These are phyloP conservation scores for Tetradesmus lagerheimii DNA, from an alignment of 139 green algal species.

Conservation along the genomic window DNA sequence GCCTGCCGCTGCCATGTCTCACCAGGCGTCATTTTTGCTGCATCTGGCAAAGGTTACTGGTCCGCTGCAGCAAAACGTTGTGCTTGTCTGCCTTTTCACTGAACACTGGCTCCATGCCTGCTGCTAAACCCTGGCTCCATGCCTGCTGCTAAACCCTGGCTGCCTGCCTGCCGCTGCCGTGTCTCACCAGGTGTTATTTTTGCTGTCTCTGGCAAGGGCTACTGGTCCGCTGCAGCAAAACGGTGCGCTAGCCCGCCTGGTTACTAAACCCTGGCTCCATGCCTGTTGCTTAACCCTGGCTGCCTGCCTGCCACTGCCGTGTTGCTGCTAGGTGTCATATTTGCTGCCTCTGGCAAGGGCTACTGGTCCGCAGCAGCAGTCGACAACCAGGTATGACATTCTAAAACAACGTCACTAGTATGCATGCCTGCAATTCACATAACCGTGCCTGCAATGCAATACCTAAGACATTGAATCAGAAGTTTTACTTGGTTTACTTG, in stretches of 20 bases:
- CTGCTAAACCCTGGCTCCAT: background rate
- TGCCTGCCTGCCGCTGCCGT: background rate
- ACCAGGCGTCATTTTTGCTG: constrained; percentile 68
- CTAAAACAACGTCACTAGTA: too few relatives aligned
- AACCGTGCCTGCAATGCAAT: too few relatives aligned
- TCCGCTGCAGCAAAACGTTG: constrained; percentile 48
- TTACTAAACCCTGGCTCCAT: background rate
- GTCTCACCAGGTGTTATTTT: constrained; percentile 61
- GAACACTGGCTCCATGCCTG: background rate
- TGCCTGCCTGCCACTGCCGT: background rate
- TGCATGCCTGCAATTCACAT: too few relatives aligned
- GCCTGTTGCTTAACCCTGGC: background rate
- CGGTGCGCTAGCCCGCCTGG: too few relatives aligned
- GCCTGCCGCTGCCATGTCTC: background rate
- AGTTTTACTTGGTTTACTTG: too few relatives aligned
- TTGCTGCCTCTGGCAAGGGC: constrained; percentile 64
- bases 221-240: constrained; percentile 56
- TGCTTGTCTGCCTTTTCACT: too few relatives aligned
- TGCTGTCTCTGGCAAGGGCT: constrained; percentile 64
- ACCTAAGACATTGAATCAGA: too few relatives aligned
- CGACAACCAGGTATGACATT: constrained; percentile 59
- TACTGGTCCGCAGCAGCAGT: constrained; percentile 67
- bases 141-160: background rate
- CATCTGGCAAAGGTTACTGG: constrained; percentile 64
- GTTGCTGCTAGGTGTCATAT: constrained; percentile 57